Evolutionary conservation across 2,329 filamentous ascomycete species (phyloP).

Genomic region (Coniella lustricola): DNA sequence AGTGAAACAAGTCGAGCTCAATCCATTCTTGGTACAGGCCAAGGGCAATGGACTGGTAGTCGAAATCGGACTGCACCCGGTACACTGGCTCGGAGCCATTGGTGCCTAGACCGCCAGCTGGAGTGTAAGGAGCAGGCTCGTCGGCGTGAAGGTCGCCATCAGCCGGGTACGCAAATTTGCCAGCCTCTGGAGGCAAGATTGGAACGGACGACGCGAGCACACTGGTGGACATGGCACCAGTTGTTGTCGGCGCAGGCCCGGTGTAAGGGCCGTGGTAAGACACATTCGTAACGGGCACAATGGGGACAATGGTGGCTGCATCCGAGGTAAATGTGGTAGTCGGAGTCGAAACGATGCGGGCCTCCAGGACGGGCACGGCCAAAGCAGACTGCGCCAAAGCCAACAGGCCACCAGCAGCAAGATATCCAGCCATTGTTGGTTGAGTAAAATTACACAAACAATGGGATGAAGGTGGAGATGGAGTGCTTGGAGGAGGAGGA

Average conservation of each 20-base stretch:
- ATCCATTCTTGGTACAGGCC: constrained; percentile 80
- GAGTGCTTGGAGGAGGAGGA: not conserved
- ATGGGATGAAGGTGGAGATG: too few relatives aligned
- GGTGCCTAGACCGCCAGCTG: constrained; percentile 66
- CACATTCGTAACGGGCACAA: constrained; percentile 42
- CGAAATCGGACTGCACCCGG: constrained; percentile 72
- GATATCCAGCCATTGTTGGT: constrained; percentile 6
- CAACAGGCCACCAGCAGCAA: constrained; percentile 16
- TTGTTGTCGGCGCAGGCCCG: constrained; percentile 58
- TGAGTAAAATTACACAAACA: not conserved
- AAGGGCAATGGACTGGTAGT: constrained; percentile 70
- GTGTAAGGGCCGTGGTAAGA: constrained; percentile 63
- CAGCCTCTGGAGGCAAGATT: constrained; percentile 48
- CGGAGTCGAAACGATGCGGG: constrained; percentile 25
- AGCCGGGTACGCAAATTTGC: constrained; percentile 62
- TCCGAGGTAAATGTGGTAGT: constrained; percentile 29
- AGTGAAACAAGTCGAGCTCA: constrained; percentile 75
- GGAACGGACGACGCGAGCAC: constrained; percentile 52
- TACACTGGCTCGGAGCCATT: constrained; percentile 73
- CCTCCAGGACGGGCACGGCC: constrained; percentile 24
- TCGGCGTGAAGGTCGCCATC: constrained; percentile 62
- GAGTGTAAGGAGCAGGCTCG: constrained; percentile 65
- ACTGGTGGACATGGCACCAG: constrained; percentile 57
- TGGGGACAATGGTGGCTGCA: constrained; percentile 21
- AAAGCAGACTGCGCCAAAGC: constrained; percentile 15